These are phyloP conservation scores for Gracilaria caudata DNA, from an alignment of 23 red algal genomes.

Conservation along the genomic window DNA sequence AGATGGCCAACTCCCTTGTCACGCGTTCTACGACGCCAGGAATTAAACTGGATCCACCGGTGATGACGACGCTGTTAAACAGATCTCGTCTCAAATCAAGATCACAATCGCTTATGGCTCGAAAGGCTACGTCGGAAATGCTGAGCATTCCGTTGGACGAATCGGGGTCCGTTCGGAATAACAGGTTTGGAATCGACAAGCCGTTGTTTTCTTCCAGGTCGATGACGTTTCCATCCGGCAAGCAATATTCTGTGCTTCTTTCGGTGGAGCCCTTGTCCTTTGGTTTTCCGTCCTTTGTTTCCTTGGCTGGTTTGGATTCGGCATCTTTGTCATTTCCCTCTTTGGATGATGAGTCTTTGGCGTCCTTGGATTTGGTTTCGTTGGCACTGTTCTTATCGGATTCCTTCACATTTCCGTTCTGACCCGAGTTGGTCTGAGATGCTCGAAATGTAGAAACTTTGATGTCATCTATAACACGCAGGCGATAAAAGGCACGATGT, in stretches of 20 bases:
- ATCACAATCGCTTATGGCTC: slow-evolving; percentile 69
- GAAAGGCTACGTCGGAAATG: slow-evolving; percentile 58
- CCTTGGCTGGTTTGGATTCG: slow-evolving; percentile 17
- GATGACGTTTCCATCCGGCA: slow-evolving; percentile 71
- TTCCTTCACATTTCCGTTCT: slow-evolving; percentile 26
- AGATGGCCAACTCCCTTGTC: slow-evolving; percentile 61
- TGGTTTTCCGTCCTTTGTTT: slow-evolving; percentile 17
- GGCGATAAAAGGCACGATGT: slow-evolving; percentile 60
- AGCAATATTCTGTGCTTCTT: slow-evolving; percentile 48
- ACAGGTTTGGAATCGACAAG: slow-evolving; percentile 16
- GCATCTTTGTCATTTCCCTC: slow-evolving; percentile 21
- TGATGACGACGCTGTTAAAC: slow-evolving; percentile 71
- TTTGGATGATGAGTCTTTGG: neutral
- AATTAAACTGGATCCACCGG: slow-evolving; percentile 71
- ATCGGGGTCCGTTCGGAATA: slow-evolving; percentile 14
- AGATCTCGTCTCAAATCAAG: slow-evolving; percentile 83
- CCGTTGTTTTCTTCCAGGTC: slow-evolving; percentile 18
- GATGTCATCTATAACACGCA: slow-evolving; percentile 53
- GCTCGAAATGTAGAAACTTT: slow-evolving; percentile 53
- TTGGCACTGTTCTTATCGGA: neutral
- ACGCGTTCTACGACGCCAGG: slow-evolving; percentile 73
- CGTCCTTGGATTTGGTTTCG: slow-evolving; percentile 16
- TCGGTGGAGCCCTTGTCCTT: slow-evolving; percentile 53
- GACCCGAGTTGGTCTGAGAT: slow-evolving; percentile 13
- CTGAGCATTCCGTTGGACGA: slow-evolving; percentile 35